Base-by-base conservation (phyloP, 2,329 filamentous ascomycete genomes). In the Aspergillus jensenii region DNA sequence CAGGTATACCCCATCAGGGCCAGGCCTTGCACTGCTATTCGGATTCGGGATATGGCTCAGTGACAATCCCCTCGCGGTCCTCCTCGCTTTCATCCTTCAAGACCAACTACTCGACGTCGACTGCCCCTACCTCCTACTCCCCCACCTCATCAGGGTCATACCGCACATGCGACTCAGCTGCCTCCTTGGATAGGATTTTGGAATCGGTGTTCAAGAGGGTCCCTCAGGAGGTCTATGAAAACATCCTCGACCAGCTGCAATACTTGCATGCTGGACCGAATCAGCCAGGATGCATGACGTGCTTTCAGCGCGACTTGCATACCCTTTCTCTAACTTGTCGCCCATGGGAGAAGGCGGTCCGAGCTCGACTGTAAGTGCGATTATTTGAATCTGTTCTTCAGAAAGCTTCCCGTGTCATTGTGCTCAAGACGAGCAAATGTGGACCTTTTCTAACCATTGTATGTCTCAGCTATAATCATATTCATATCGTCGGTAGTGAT, bases 141-240 rank as follows among this genome's bases (percentile, higher is more conserved):
- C 70, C 74, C 25, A 68, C 73, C n/a, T 71, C 74, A 2, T 70
- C 73, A 15, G 68, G 64, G 7, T 69, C 69, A 44, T 74, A 69
- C 57, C 71, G 70, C 53, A 60, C 74, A 57, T 73, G 73, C 58
- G 77, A 77, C 62, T 72, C 73, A 4, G 70, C 75, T 31, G 68
- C 72, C 25, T 75, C 73, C 14, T 65, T 74, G 43, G 62, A 67
- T 50, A 71, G 69, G 49, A 70, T 69, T 52, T 52, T 68, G 25
- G 70, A 74, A 44, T 69, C 73, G 21, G 60, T 71, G 41, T 67
- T 82, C 63, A 76, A 79, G 58, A 73, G 74, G 17, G 63, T 86
- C 6, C 83, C 84, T 0, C 70, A 76, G 46, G 79, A 83, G 59
- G 79, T 86, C 4, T 84, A 84, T 60, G 79, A 83, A 56, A 81